These are phyloP conservation scores for Tilletia horrida DNA, from an alignment of 1,284 basidiomycete species.

Conservation along the genomic window DNA sequence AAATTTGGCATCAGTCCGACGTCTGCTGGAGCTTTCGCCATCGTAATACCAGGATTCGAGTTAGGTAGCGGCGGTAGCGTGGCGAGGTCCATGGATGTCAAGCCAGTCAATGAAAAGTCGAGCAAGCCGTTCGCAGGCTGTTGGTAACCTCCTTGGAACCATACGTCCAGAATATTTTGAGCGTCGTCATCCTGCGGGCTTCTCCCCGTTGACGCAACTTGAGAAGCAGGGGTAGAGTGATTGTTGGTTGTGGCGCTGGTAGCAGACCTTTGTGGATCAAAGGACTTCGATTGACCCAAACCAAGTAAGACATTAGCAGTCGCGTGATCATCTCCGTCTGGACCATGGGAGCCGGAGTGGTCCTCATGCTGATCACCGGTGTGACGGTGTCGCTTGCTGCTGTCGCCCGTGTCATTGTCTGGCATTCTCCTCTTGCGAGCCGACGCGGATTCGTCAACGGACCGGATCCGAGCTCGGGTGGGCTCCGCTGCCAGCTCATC, in stretches of 20 bases:
- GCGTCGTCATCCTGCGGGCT: conserved; percentile 11
- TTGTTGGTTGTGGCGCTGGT: neutral
- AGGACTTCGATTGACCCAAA: conserved; percentile 1
- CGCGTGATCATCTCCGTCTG: conserved; percentile 5
- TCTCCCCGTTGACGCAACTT: neutral
- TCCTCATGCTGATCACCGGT: neutral
- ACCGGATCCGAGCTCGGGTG: neutral
- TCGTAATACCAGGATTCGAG: neutral
- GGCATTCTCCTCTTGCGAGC: neutral
- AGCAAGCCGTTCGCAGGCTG: conserved; percentile 8
- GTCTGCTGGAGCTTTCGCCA: neutral
- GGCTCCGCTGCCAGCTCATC: conserved; percentile 3
- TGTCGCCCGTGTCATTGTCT: neutral
- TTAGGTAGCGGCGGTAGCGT: neutral
- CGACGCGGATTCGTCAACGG: neutral
- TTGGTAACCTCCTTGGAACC: conserved; percentile 15
- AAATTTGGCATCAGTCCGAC: neutral
- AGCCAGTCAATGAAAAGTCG: neutral
- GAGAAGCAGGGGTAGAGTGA: neutral
- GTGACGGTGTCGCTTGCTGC: neutral
- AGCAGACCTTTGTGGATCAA: neutral
- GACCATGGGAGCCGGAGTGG: neutral
- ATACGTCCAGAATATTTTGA: conserved; percentile 6
- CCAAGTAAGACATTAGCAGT: conserved; percentile 10
- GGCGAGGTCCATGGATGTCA: neutral